Percentiles rank a stretch among this genome's conserved stretches.
These are phyloP conservation scores for Coelastrella sp. DNA, from an alignment of 139 green algal species.

Conservation along the genomic window DNA sequence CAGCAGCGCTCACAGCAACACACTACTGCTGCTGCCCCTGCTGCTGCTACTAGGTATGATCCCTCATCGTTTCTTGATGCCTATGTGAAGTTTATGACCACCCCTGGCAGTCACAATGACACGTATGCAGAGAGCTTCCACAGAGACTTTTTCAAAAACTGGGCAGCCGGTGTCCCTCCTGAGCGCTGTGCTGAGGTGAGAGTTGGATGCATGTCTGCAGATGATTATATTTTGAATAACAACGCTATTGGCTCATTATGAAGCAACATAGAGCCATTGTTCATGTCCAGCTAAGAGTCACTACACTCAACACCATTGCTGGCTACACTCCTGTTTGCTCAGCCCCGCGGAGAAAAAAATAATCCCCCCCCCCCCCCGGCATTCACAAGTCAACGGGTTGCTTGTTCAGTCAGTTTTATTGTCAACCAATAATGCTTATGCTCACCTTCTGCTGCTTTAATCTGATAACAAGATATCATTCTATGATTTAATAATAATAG, in stretches of 20 bases:
- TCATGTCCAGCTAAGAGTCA: too few species aligned
- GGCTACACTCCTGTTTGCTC: too few species aligned
- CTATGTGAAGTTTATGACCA: slow-evolving; percentile 81
- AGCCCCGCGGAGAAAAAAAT: too few species aligned
- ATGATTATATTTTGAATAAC: background rate
- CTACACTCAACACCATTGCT: too few species aligned
- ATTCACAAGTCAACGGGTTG: background rate
- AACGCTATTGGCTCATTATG: too few species aligned
- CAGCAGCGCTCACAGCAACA: too few species aligned
- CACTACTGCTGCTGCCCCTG: background rate
- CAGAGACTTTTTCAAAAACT: slow-evolving; percentile 75
- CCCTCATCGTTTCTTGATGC: background rate
- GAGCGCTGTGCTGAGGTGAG: slow-evolving; percentile 57
- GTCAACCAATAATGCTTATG: too few species aligned
- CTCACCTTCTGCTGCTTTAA: too few species aligned
- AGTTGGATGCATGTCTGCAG: background rate
- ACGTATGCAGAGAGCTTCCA: slow-evolving; percentile 67
- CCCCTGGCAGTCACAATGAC: slow-evolving; percentile 72
- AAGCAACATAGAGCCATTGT: too few species aligned
- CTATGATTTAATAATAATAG: too few species aligned
- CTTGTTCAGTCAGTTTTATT: background rate
- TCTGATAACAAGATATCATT: too few species aligned
- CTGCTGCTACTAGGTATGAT: slow-evolving; percentile 19
- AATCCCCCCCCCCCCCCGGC: too few species aligned
- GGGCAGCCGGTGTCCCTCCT: slow-evolving; percentile 59